phyloP scores from a whole-genome alignment of 305 asterid species.

The Fraxinus angustifolia region DNA sequence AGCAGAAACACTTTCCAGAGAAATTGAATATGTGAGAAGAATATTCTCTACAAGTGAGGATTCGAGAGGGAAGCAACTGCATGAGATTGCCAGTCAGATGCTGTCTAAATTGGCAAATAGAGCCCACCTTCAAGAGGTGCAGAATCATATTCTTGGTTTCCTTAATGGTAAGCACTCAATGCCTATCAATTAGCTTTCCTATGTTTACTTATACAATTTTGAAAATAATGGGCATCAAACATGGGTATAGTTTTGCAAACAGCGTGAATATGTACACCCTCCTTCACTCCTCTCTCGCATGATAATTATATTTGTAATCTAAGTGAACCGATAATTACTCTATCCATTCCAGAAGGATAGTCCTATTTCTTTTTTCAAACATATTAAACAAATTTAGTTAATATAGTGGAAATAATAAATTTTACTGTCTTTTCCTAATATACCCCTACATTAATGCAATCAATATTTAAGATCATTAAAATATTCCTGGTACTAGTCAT shows the following conservation, averaged over 20 bases:
- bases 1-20: constrained; percentile 64
- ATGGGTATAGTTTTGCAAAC: not conserved
- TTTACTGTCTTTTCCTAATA: no score
- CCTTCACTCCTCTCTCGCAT: not conserved
- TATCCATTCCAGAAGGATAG: not conserved
- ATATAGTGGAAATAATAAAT: no score
- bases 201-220: constrained; percentile 6
- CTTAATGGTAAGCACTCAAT: constrained; percentile 50
- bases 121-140: constrained; percentile 62
- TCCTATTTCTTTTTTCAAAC: not conserved
- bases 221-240: not conserved
- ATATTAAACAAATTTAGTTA: not conserved
- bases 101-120: constrained; percentile 55
- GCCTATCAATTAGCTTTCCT: not conserved
- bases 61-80: constrained; percentile 69
- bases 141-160: constrained; percentile 48
- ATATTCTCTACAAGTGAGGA: constrained; percentile 72
- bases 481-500: no score
- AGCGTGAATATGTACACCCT: not conserved
- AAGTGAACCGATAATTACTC: not conserved
- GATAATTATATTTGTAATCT: not conserved
- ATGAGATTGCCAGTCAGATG: constrained; percentile 58
- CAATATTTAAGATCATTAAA: no score
- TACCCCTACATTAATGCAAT: no score
- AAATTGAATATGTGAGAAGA: constrained; percentile 75